Percentiles rank a stretch among this genome's conserved stretches.
phyloP scores from a whole-genome alignment of 768 basidiomycete species.

The Steccherinum ochraceum region DNA sequence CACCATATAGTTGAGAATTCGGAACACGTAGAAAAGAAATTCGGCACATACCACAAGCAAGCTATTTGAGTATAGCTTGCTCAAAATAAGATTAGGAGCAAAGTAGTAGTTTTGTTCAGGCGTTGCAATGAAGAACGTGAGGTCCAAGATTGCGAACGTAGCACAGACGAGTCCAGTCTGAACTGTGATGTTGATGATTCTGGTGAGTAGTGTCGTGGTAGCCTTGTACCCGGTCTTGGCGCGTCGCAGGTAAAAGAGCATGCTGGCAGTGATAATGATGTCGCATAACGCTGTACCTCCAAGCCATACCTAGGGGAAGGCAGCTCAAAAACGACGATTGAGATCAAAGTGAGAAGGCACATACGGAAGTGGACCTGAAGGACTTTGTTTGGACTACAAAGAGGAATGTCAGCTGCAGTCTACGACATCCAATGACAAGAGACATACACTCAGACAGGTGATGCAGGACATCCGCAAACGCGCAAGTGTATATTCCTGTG shows the following conservation, averaged over 20 bases:
- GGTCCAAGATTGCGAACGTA: conserved; percentile 18
- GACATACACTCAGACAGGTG: conserved; percentile 4
- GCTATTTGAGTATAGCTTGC: conserved; percentile 22
- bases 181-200: conserved; percentile 17
- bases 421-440: background rate
- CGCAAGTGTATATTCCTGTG: conserved; percentile 4
- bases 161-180: conserved; percentile 21
- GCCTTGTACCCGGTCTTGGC: conserved; percentile 17
- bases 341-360: background rate
- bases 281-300: conserved; percentile 16
- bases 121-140: conserved; percentile 16
- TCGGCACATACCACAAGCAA: conserved; percentile 16
- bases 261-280: conserved; percentile 16
- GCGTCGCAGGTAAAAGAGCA: conserved; percentile 18
- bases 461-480: conserved; percentile 1
- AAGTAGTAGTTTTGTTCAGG: conserved; percentile 20
- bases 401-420: no score
- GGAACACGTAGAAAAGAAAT: background rate
- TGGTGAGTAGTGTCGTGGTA: conserved; percentile 15
- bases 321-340: background rate
- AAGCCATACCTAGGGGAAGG: conserved; percentile 3
- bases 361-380: conserved; percentile 6
- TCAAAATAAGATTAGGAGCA: conserved; percentile 17
- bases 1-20: background rate
- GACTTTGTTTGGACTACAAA: conserved; percentile 2